phyloP scores from a whole-genome alignment of 2,329 filamentous ascomycete species.

The Fusarium sp. region DNA sequence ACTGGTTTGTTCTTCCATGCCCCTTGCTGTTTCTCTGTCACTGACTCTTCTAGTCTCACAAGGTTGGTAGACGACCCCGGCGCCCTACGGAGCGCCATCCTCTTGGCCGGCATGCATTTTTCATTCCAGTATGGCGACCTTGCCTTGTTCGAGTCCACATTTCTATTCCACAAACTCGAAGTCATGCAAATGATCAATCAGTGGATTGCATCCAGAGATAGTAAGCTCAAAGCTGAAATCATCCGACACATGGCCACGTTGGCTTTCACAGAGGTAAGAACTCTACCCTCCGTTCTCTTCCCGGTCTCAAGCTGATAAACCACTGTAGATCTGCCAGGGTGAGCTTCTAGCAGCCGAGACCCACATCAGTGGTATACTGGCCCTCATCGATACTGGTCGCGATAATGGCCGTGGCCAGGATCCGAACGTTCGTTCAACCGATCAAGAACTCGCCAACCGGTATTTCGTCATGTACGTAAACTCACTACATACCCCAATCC shows the following conservation, averaged over 20 bases:
- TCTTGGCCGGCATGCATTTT: conserved; percentile 27
- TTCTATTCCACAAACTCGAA: conserved; percentile 21
- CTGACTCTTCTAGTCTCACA: conserved; percentile 3
- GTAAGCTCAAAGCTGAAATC: background rate
- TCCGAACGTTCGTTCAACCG: background rate
- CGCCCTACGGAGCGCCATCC: conserved; percentile 6
- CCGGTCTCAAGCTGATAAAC: fast-evolving
- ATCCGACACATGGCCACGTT: conserved; percentile 22
- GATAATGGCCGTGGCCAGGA: background rate
- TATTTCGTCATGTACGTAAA: conserved; percentile 15
- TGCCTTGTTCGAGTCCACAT: conserved; percentile 7
- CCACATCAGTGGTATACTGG: conserved; percentile 19
- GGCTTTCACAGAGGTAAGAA: conserved; percentile 14
- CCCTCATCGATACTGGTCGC: conserved; percentile 8
- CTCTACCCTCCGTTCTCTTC: fast-evolving
- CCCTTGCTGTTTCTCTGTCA: fast-evolving
- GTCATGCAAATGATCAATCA: conserved; percentile 15
- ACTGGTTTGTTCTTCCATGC: conserved; percentile 1
- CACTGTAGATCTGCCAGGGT: conserved; percentile 6
- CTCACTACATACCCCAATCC: fast-evolving
- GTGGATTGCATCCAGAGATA: conserved; percentile 5
- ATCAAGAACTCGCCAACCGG: conserved; percentile 5
- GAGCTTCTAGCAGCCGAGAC: conserved; percentile 13
- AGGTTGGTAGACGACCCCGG: background rate
- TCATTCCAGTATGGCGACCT: conserved; percentile 16